Percentiles rank a stretch among this genome's conserved stretches.
phyloP scores from a whole-genome alignment of 345 rosid species.

The Arabidopsis suecica region DNA sequence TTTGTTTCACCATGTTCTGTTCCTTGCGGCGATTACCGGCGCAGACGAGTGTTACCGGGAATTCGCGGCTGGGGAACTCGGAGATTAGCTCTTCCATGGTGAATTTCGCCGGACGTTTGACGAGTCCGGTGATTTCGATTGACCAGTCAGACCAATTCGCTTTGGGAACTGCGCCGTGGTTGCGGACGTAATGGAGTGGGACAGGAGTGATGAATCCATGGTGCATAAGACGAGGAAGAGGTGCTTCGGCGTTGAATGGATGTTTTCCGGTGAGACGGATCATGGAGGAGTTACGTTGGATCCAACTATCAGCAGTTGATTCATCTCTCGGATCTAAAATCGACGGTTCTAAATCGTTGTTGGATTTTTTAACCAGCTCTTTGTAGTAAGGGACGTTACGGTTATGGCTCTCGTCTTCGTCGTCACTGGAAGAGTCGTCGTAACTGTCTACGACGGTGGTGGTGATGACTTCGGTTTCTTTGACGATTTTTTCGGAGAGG shows the following conservation, averaged over 20 bases:
- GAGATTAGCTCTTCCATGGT: slow-evolving; percentile 79
- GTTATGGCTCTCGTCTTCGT: slow-evolving; percentile 53
- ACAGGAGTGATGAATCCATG: slow-evolving; percentile 96
- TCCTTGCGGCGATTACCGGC: slow-evolving; percentile 95
- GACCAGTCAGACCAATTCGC: slow-evolving; percentile 75
- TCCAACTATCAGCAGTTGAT: slow-evolving; percentile 79
- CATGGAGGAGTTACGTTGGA: slow-evolving; percentile 79
- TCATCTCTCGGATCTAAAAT: slow-evolving; percentile 69
- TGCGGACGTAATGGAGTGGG: slow-evolving; percentile 93
- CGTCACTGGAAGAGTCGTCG: slow-evolving; percentile 52
- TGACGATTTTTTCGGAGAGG: slow-evolving; percentile 29
- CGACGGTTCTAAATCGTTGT: slow-evolving; percentile 75
- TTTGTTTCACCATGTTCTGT: slow-evolving; percentile 87
- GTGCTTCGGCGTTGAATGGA: slow-evolving; percentile 90
- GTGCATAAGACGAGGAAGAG: slow-evolving; percentile 80
- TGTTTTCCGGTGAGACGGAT: slow-evolving; percentile 97
- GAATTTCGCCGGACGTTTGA: slow-evolving; percentile 62
- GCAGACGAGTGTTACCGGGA: slow-evolving; percentile 84
- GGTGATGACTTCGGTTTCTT: slow-evolving; percentile 36
- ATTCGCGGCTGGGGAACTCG: slow-evolving; percentile 69
- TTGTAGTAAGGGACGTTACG: slow-evolving; percentile 46
- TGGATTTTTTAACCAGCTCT: slow-evolving; percentile 54
- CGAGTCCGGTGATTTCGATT: slow-evolving; percentile 79
- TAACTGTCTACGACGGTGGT: slow-evolving; percentile 27
- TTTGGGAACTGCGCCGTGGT: slow-evolving; percentile 84